Base-by-base conservation (phyloP, 2,329 filamentous ascomycete genomes). In the Talaromyces sp. region DNA sequence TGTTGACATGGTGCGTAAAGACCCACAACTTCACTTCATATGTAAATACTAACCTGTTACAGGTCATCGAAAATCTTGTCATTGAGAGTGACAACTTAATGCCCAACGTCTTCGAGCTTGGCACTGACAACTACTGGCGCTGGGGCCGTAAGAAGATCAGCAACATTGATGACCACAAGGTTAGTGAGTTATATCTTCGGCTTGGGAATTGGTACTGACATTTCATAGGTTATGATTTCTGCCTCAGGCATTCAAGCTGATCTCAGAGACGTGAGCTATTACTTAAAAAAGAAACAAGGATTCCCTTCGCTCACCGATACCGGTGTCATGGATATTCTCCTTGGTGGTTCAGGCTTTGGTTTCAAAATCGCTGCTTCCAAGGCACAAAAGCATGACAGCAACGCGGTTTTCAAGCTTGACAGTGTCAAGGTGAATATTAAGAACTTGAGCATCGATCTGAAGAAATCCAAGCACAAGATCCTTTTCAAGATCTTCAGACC, bases 51-150 rank as follows among this genome's bases (percentile, higher is more conserved):
- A 15, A 15, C 9, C 21, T 7, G n/a, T n/a, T 36, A 48, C 53
- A 71, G 69, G 65, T 97, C 51, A 84, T 99, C 45, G 94, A 99
- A 79, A 99, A 99, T 73, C 79, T 99, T 10, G 88, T 97, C 46
- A 83, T 99, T 54, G 94, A 99, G 78, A 92, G 90, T 64, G 92
- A 97, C 79, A 99, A 99, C 77, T 86, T 99, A 66, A 91, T 92
- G 77, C 94, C 94, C 63, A 99, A 99, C 67, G 82, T 93, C 5
- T 75, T 96, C 39, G 93, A 99, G 73, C 82, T 97, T 61, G 84
- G 86, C 60, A 94, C 86, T 70, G 92, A 97, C 77, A 94, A 97
- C 79, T 95, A 94, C 79, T 91, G 92, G 84, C 87, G 89, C 65
- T 96, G 89, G 86, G 94, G 93, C 37, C 91, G 94, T 70, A 97